A percentile compares a stretch with the other conserved stretches of the same genome.
These are phyloP conservation scores for Penicillium sp. DNA, from an alignment of 2,329 filamentous ascomycete species.

Conservation along the genomic window DNA sequence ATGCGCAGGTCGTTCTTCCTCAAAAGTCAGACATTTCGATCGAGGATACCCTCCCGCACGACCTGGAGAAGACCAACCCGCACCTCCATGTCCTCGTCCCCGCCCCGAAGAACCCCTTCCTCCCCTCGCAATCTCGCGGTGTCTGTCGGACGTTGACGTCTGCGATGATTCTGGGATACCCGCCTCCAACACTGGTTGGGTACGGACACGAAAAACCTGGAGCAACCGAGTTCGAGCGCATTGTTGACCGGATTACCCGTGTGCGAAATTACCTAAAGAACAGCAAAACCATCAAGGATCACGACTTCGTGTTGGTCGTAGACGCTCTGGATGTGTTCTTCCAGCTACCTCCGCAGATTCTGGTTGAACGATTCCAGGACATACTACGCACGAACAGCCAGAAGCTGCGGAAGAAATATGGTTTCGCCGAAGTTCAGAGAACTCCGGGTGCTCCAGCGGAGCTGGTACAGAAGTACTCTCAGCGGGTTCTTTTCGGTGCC, in stretches of 20 bases:
- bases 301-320: conserved; percentile 63
- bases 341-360: conserved; percentile 62
- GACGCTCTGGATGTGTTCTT: conserved; percentile 65
- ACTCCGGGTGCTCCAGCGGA: conserved; percentile 18
- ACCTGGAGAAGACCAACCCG: conserved; percentile 35
- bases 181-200: conserved; percentile 55
- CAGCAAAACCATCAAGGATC: conserved; percentile 49
- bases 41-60: conserved; percentile 31
- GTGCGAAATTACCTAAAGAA: conserved; percentile 51
- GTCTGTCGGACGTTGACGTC: conserved; percentile 59
- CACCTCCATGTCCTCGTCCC: conserved; percentile 58
- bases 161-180: conserved; percentile 59
- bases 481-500: conserved; percentile 57
- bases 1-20: conserved; percentile 29
- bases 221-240: conserved; percentile 39
- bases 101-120: conserved; percentile 43
- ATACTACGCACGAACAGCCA: conserved; percentile 54
- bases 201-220: conserved; percentile 35
- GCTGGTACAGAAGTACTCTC: conserved; percentile 45
- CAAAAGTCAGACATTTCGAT: conserved; percentile 16
- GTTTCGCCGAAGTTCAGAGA: conserved; percentile 30
- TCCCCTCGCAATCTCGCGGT: conserved; percentile 26
- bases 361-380: conserved; percentile 62
- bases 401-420: conserved; percentile 52
- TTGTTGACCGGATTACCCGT: conserved; percentile 47